Conservation (phyloP, 192 early-diverging fungal species). For the Entophlyctis helioformis region DNA sequence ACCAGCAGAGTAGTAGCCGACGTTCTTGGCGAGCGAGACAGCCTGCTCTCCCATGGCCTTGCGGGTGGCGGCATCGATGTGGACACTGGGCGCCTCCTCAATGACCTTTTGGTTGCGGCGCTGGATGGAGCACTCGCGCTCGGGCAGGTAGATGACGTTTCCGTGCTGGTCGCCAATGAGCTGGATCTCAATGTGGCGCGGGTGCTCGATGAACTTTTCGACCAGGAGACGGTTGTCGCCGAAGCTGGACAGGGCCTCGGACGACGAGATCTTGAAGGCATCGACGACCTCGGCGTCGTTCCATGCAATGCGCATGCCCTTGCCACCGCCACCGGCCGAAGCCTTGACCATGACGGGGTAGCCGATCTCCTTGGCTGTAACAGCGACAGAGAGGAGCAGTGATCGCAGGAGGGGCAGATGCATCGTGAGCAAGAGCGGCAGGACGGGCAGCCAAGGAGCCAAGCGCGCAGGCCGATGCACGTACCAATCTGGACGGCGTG, state of each 20-base stretch:
- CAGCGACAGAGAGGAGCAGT: conserved; percentile 55
- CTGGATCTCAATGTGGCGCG: conserved; percentile 95
- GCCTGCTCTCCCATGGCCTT: conserved; percentile 35
- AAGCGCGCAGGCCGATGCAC: too few relatives aligned
- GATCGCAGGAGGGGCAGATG: too few relatives aligned
- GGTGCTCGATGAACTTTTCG: conserved; percentile 84
- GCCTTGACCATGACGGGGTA: conserved; percentile 99
- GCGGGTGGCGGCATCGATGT: conserved; percentile 18
- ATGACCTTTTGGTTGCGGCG: conserved; percentile 98
- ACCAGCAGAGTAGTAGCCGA: conserved; percentile 89
- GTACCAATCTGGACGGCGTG: conserved; percentile 62
- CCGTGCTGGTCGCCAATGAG: conserved; percentile 93
- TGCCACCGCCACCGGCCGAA: conserved; percentile 93
- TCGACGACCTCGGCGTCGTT: conserved; percentile 67
- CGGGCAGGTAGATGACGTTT: conserved; percentile 89
- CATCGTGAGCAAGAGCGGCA: too few relatives aligned
- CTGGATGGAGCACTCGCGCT: conserved; percentile 97
- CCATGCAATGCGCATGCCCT: conserved; percentile 94
- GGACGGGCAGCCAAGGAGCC: too few relatives aligned
- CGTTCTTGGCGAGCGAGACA: conserved; percentile 44
- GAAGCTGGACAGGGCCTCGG: conserved; percentile 73
- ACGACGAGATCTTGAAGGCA: conserved; percentile 63
- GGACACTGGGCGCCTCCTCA: conserved; percentile 86
- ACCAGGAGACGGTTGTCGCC: conserved; percentile 83
- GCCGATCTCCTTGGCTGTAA: conserved; percentile 75